Base-by-base conservation (phyloP, 352 stramenopile genomes). In the Phytophthora sansomeana region DNA sequence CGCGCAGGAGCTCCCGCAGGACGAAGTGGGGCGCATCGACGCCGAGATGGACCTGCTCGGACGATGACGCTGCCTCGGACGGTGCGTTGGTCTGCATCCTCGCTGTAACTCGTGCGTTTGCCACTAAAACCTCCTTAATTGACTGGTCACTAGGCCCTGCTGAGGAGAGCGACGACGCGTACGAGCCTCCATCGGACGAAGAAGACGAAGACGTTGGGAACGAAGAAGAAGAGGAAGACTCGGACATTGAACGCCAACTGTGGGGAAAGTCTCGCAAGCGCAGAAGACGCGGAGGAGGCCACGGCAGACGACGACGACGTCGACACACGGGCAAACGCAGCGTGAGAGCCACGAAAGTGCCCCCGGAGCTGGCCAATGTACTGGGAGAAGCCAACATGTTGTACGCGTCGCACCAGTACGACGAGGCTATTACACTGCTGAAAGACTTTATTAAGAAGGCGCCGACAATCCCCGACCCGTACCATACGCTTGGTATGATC, bases 381-480 rank as follows among this genome's bases (percentile, higher is more conserved):
- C 74, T 96, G 46, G 86, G 86, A 19, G 86, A 94, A 60, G 86
- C 88, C 4, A 96, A 96, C 46, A 92, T 93, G 79, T 52, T 93
- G 44, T 96, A 95, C 67, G 85, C 85, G n/a, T 94, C 86, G 11
- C 85, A 93, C 39, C 85, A 96, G 52, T 93, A 95, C 50, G 85
- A 93, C 32, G 80, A 93, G 30, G 88, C 88, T 4, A 93, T 96
- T 54, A 36, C 76, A 19, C 33, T 95, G 63, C 72, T 96, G 1
- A 96, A 96, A 58, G 87, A 96, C 50, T 96, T 96, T 52, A 93
- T 96, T 59, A 96, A 96, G 71, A 94, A 94, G 62, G 87, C 87
- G 13, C 87, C 87, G 64, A 96, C 85, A 1, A 93, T 96, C 47
- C 87, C 87, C 1, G 87, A 96, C 52, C 87, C 87, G 43, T 96